phyloP scores from a whole-genome alignment of 257 asterid species.

The Thymus quinquecostatus region DNA sequence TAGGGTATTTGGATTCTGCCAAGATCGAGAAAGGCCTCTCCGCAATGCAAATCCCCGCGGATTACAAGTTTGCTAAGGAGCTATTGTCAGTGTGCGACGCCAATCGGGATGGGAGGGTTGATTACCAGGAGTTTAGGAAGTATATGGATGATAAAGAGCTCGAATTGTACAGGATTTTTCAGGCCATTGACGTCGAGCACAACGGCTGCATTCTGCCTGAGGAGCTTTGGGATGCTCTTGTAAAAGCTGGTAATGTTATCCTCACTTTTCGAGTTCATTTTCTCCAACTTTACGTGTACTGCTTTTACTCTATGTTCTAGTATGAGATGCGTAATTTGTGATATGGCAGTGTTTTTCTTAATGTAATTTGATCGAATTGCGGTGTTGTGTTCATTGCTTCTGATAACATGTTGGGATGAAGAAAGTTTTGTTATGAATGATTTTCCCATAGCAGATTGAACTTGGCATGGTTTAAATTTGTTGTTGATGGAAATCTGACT shows the following conservation, averaged over 20 bases:
- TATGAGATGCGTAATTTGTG: neutral
- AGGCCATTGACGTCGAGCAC: conserved; percentile 95
- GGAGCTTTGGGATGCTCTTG: conserved; percentile 98
- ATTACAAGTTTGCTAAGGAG: conserved; percentile 96
- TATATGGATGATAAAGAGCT: conserved; percentile 98
- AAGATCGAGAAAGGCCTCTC: conserved; percentile 84
- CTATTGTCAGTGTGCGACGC: conserved; percentile 79
- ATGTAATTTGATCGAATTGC: neutral
- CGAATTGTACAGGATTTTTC: conserved; percentile 88
- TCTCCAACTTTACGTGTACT: no score
- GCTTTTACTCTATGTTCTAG: neutral
- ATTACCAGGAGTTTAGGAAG: conserved; percentile 86
- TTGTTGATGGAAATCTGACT: neutral
- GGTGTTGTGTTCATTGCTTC: neutral
- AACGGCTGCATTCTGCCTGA: conserved; percentile 95
- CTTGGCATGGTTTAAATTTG: neutral
- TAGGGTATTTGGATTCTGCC: conserved; percentile 72
- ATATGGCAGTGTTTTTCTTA: neutral
- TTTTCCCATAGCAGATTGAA: neutral
- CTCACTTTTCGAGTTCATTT: no score
- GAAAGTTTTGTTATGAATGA: neutral
- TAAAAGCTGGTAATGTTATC: conserved; percentile 59
- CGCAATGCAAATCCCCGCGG: conserved; percentile 89
- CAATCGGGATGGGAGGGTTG: conserved; percentile 92
- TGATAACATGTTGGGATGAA: conserved; percentile 1